Conservation (phyloP, 192 early-diverging fungal species). For the Gigaspora rosea region DNA sequence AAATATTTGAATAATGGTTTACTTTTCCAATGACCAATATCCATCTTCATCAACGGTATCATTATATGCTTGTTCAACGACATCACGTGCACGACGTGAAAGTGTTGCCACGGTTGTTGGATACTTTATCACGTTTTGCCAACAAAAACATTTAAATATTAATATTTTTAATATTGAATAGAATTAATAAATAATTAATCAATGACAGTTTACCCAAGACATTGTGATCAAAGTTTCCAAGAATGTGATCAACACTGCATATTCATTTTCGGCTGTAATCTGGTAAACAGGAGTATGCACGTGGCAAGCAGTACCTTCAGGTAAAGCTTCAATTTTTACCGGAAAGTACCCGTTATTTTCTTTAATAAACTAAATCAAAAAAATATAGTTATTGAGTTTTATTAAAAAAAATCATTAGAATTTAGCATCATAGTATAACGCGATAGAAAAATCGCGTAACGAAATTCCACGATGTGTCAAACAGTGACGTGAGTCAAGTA, state of each 20-base stretch:
- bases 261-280: slow-evolving; percentile 74
- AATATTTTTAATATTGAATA: neutral
- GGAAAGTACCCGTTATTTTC: slow-evolving; percentile 87
- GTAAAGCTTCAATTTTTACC: slow-evolving; percentile 74
- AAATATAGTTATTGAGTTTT: neutral
- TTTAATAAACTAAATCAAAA: slow-evolving; percentile 61
- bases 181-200: neutral
- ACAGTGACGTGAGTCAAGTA: too few relatives aligned
- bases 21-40: slow-evolving; percentile 59
- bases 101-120: slow-evolving; percentile 85
- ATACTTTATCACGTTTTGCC: slow-evolving; percentile 51
- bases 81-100: slow-evolving; percentile 64
- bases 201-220: slow-evolving; percentile 62
- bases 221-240: slow-evolving; percentile 83
- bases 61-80: slow-evolving; percentile 63
- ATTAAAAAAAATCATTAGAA: too few relatives aligned
- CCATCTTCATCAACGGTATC: slow-evolving; percentile 64
- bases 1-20: neutral
- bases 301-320: slow-evolving; percentile 80
- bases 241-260: slow-evolving; percentile 76
- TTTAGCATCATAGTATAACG: neutral
- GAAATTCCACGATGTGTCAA: too few relatives aligned
- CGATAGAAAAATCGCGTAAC: too few relatives aligned
- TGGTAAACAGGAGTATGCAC: slow-evolving; percentile 83
- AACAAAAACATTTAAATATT: neutral